Evolutionary conservation across 148 eudicot genomes (phyloP).

Genomic region (Talinum fruticosum): DNA sequence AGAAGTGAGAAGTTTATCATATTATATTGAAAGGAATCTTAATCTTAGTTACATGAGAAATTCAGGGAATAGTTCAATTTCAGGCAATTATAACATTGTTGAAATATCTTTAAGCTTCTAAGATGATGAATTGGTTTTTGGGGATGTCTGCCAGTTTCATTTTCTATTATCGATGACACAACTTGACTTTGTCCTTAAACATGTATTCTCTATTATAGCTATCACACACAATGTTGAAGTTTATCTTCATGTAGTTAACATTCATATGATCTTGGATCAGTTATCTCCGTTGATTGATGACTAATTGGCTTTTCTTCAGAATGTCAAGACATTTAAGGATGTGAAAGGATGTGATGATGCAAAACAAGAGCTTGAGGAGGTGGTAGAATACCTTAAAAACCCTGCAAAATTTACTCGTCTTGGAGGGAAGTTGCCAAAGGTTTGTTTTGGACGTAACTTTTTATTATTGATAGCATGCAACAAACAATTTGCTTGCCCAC

Average conservation of each 20-base stretch:
- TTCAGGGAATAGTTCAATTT: background rate
- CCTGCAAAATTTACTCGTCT: conserved; percentile 91
- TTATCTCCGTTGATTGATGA: conserved; percentile 16
- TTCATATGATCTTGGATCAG: background rate
- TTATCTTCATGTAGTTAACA: background rate
- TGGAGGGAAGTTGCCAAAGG: conserved; percentile 99
- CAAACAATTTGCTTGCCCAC: background rate
- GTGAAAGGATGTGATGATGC: conserved; percentile 99
- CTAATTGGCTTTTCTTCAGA: conserved; percentile 44
- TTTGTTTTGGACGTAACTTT: conserved; percentile 25
- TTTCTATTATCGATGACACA: background rate
- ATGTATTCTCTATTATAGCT: background rate
- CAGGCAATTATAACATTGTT: background rate
- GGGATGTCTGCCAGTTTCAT: background rate
- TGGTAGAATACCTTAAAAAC: conserved; percentile 90
- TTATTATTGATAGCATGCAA: background rate
- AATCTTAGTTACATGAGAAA: background rate
- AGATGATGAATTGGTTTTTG: background rate
- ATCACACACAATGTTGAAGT: background rate
- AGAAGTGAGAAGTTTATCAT: background rate
- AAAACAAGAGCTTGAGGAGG: conserved; percentile 99
- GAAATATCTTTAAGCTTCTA: background rate
- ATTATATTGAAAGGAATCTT: background rate
- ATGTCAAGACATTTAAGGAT: conserved; percentile 92
- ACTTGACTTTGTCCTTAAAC: background rate